phyloP scores from a whole-genome alignment of 2,329 filamentous ascomycete species.

The Juglanconis sp. region DNA sequence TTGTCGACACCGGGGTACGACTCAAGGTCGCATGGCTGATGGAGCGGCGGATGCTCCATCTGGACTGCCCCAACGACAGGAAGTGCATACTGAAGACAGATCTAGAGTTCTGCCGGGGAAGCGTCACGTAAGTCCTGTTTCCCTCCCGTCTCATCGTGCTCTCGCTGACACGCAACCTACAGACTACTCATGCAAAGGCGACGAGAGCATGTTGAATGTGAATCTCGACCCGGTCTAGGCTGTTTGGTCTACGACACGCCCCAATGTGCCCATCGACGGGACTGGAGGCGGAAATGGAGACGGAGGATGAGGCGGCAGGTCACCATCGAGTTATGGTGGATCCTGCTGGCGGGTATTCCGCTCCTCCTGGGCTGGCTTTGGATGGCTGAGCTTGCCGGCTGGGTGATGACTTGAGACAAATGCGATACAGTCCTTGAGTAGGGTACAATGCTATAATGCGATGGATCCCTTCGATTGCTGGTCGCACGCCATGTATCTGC shows the following conservation, averaged over 20 bases:
- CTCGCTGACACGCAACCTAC: neutral
- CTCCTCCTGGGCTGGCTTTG: conserved; percentile 38
- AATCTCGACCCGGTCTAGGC: conserved; percentile 53
- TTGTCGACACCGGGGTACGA: conserved; percentile 63
- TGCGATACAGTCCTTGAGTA: neutral
- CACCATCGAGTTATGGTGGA: conserved; percentile 48
- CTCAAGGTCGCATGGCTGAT: conserved; percentile 70
- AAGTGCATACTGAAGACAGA: conserved; percentile 59
- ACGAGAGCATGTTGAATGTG: conserved; percentile 59
- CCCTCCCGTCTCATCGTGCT: neutral
- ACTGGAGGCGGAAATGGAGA: conserved; percentile 42
- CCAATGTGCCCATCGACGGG: conserved; percentile 42
- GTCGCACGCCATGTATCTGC: too few species aligned
- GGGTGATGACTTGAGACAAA: neutral
- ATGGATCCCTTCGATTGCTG: too few species aligned
- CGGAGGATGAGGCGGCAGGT: conserved; percentile 43
- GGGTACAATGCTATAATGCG: too few species aligned
- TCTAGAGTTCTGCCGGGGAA: conserved; percentile 57
- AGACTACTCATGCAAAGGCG: conserved; percentile 58
- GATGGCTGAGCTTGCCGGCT: conserved; percentile 23
- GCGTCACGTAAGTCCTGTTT: conserved; percentile 46
- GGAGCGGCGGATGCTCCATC: conserved; percentile 57
- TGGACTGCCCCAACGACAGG: conserved; percentile 61
- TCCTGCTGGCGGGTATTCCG: conserved; percentile 41
- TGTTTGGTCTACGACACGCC: conserved; percentile 52